Base-by-base conservation (phyloP, 306 rosid genomes). In the Abrus pulchellus region DNA sequence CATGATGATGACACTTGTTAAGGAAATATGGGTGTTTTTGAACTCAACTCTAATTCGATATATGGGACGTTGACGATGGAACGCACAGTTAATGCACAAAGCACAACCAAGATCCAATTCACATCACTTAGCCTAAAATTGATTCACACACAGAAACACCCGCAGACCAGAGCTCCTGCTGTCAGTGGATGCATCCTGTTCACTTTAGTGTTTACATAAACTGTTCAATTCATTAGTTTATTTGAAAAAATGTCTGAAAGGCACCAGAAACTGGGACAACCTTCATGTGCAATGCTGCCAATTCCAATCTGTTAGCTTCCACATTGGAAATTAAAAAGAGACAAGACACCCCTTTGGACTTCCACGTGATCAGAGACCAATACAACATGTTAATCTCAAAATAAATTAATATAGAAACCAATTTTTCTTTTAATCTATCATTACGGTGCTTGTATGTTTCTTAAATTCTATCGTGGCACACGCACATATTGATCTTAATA, bases 231-330 rank as follows among this genome's bases (percentile, higher is more conserved):
- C 67, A 9, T 48, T 34, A 5, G 60, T 84, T 71, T 88, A 78
- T 75, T 20, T 77, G 12, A 56, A 69, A 5, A 80, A 28, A 63
- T 73, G 88, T 88, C 85, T 85, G 56, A 50, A 50, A 85, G 87
- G 41, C 45, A 80, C 76, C 76, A 75, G 14, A 44, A 74, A 68
- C 43, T 50, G 68, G 28, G 77, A 85, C 89, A 80, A 82, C 54
- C 82, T 41, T 86, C 92, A 88, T 74, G 88, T 89, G 96, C 90
- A 54, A 30, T 36, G 48, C 83, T 86, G 83, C 77, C 77, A 78
- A 84, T 82, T 79, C 83, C 78, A 50, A 86, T 72, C 85, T 76
- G 8, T 73, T 79, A 36, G 44, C 73, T 60, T 81, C 66, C 44
- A 28, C 82, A 76, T 53, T 73, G 29, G 49, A n/a, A 62, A 62